Evolutionary conservation across 2,329 filamentous ascomycete species (phyloP).

Genomic region (Aspergillus sp.): DNA sequence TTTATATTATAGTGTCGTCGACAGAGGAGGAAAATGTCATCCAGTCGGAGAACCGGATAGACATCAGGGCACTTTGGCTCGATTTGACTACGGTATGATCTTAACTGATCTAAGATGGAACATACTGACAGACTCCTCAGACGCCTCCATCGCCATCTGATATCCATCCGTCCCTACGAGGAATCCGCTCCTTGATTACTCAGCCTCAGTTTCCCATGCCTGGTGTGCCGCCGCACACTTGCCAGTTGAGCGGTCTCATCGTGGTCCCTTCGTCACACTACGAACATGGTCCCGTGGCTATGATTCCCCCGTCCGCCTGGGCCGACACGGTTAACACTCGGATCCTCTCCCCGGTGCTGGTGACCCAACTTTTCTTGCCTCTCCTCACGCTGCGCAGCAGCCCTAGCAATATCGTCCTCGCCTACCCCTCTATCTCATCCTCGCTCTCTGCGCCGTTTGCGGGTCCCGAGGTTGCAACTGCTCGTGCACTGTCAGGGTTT

Average conservation of each 20-base stretch:
- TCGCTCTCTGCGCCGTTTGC: constrained; percentile 40
- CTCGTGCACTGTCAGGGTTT: constrained; percentile 79
- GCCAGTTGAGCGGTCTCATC: constrained; percentile 72
- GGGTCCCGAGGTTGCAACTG: constrained; percentile 78
- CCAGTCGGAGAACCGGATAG: constrained; percentile 66
- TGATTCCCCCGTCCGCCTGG: constrained; percentile 74
- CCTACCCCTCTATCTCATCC: constrained; percentile 40
- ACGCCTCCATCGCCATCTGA: constrained; percentile 51
- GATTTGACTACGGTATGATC: constrained; percentile 56
- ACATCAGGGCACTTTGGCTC: constrained; percentile 74
- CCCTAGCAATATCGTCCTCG: constrained; percentile 40
- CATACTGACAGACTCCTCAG: constrained; percentile 36
- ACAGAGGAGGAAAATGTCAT: constrained; percentile 77
- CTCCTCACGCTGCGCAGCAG: constrained; percentile 58
- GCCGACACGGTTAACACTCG: constrained; percentile 89
- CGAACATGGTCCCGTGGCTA: constrained; percentile 75
- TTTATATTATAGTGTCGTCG: constrained; percentile 83
- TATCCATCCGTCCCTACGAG: constrained; percentile 59
- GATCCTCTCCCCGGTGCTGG: constrained; percentile 80
- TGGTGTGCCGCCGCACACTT: constrained; percentile 66
- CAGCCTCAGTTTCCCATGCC: constrained; percentile 69
- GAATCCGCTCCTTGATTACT: constrained; percentile 66
- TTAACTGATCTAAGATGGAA: constrained; percentile 2
- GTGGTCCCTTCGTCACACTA: constrained; percentile 74
- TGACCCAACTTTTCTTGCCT: constrained; percentile 81